These are phyloP conservation scores for Phytophthora boehmeriae DNA, from an alignment of 352 stramenopile genomes.

Conservation along the genomic window DNA sequence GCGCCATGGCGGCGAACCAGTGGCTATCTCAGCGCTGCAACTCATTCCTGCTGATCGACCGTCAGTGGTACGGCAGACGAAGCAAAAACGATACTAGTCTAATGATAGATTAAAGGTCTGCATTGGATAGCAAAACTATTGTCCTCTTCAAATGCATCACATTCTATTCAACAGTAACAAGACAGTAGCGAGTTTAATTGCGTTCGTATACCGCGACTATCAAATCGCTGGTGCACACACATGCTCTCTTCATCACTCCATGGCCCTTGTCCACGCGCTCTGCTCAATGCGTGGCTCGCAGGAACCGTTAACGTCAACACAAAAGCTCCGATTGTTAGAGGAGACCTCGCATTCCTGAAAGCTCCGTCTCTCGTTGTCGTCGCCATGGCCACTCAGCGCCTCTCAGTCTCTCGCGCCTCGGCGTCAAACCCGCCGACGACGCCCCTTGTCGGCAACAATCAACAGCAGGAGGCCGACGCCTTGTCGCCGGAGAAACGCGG, in stretches of 20 bases:
- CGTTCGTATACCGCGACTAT: slow-evolving; percentile 13
- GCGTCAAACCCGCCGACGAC: slow-evolving; percentile 32
- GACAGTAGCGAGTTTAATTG: too few relatives aligned
- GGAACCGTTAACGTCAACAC: slow-evolving; percentile 15
- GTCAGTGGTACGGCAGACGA: slow-evolving; percentile 1
- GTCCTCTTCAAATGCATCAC: too few relatives aligned
- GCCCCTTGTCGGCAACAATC: slow-evolving; percentile 7
- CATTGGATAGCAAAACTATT: too few relatives aligned
- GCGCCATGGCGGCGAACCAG: neutral
- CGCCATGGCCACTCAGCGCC: slow-evolving; percentile 23
- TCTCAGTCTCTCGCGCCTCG: slow-evolving; percentile 29
- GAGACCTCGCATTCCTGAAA: slow-evolving; percentile 24
- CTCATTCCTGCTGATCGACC: neutral
- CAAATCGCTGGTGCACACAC: slow-evolving; percentile 19
- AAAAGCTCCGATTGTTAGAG: neutral
- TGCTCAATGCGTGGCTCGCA: slow-evolving; percentile 18
- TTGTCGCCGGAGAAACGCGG: slow-evolving; percentile 31
- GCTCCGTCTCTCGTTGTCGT: neutral
- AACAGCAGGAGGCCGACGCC: slow-evolving; percentile 2
- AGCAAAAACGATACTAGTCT: neutral
- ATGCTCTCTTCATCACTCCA: slow-evolving; percentile 6
- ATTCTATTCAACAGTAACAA: too few relatives aligned
- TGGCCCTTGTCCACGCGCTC: slow-evolving; percentile 14
- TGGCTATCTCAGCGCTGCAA: neutral
- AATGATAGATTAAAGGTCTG: too few relatives aligned